These are phyloP conservation scores for Combretum micranthum DNA, from an alignment of 345 rosid genomes.

Conservation along the genomic window DNA sequence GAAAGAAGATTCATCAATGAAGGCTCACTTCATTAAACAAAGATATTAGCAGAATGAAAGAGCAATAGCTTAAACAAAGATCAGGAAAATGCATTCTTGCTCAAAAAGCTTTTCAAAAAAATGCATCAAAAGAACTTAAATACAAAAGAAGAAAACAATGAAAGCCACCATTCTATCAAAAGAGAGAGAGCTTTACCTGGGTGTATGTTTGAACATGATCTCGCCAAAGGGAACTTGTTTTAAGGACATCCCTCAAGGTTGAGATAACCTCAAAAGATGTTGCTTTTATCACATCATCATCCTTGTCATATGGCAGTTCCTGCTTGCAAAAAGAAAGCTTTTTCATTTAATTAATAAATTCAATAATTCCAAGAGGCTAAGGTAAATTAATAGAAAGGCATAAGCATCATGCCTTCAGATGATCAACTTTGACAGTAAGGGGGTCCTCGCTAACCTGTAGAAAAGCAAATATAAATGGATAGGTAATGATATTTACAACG, in stretches of 20 bases:
- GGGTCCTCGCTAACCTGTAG: slow-evolving; percentile 83
- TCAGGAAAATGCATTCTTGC: too few relatives aligned
- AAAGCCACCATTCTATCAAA: not conserved
- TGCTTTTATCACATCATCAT: slow-evolving; percentile 91
- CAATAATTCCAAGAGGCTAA: not conserved
- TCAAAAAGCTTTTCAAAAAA: too few relatives aligned
- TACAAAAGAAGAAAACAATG: slow-evolving; percentile 5
- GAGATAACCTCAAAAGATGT: slow-evolving; percentile 95
- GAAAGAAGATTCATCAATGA: not conserved
- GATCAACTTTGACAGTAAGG: slow-evolving; percentile 94
- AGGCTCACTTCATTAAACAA: too few relatives aligned
- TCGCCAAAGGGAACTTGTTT: slow-evolving; percentile 86
- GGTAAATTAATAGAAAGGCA: not conserved
- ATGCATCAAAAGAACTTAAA: too few relatives aligned
- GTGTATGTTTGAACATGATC: slow-evolving; percentile 93
- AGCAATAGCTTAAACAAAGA: too few relatives aligned
- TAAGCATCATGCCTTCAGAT: slow-evolving; percentile 60
- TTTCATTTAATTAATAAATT: slow-evolving; percentile 1
- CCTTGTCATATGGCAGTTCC: slow-evolving; percentile 89
- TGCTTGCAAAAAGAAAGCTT: slow-evolving; percentile 12
- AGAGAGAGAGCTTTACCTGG: slow-evolving; percentile 32
- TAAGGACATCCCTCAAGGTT: slow-evolving; percentile 84
- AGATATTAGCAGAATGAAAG: too few relatives aligned
- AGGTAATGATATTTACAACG: not conserved
- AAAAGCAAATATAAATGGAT: slow-evolving; percentile 6